Conservation (phyloP, 1,139 yeast species). For the Debaryomycetaceae sp. region DNA sequence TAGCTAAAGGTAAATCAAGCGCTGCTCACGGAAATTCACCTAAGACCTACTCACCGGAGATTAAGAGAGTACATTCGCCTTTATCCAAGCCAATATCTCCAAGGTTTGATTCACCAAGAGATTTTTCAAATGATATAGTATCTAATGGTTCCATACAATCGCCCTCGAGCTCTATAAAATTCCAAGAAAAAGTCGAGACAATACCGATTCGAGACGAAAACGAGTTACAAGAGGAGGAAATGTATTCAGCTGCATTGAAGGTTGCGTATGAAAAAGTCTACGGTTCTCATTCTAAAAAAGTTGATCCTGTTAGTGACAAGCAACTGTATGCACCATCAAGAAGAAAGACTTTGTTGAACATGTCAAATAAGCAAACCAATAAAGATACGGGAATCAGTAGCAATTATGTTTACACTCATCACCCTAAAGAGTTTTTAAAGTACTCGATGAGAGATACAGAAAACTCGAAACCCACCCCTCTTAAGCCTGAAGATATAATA, state of each 20-base stretch:
- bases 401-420: constrained; percentile 34
- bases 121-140: constrained; percentile 5
- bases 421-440: constrained; percentile 34
- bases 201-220: constrained; percentile 22
- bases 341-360: background rate
- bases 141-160: constrained; percentile 15
- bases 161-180: constrained; percentile 33
- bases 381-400: constrained; percentile 20
- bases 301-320: background rate
- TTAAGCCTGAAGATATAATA: constrained; percentile 31
- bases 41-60: constrained; percentile 4
- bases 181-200: constrained; percentile 38
- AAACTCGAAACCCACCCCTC: constrained; percentile 17
- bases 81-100: background rate
- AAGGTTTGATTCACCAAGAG: background rate
- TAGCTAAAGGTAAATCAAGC: constrained; percentile 2
- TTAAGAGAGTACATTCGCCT: background rate
- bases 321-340: background rate
- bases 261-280: constrained; percentile 42
- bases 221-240: constrained; percentile 8
- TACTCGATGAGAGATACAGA: constrained; percentile 33
- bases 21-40: constrained; percentile 14
- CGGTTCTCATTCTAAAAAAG: constrained; percentile 14
- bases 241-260: constrained; percentile 38
- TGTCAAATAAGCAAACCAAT: background rate